Conservation (phyloP, 305 asterid genomes). For the Solanum chacoense region DNA sequence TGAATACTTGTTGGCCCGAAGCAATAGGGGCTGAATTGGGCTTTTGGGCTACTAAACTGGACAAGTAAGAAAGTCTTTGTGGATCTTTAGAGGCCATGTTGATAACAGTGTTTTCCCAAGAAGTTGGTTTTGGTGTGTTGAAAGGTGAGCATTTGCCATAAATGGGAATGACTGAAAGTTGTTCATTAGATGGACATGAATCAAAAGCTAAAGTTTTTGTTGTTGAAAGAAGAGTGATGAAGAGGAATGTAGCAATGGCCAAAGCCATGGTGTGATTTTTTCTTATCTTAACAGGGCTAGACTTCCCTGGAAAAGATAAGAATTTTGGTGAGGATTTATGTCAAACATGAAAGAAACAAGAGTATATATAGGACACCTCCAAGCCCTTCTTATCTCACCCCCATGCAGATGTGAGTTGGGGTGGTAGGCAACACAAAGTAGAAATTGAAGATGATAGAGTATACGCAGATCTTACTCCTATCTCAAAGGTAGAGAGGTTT, state of each 20-base stretch:
- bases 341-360: neutral
- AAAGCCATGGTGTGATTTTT: slow-evolving; percentile 19
- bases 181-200: slow-evolving; percentile 43
- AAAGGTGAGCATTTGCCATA: slow-evolving; percentile 87
- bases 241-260: slow-evolving; percentile 21
- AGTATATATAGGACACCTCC: neutral
- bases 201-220: slow-evolving; percentile 25
- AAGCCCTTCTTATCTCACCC: neutral
- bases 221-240: slow-evolving; percentile 32
- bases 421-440: neutral
- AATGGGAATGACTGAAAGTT: slow-evolving; percentile 59
- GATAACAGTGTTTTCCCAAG: slow-evolving; percentile 47
- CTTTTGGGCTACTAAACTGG: slow-evolving; percentile 46
- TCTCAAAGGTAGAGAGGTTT: neutral
- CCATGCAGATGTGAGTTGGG: neutral
- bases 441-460: neutral
- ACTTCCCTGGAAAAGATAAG: slow-evolving; percentile 15
- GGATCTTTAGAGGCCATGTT: slow-evolving; percentile 74
- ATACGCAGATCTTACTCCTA: neutral
- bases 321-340: slow-evolving; percentile 5
- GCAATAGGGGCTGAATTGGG: slow-evolving; percentile 52
- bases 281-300: neutral
- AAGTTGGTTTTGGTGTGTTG: slow-evolving; percentile 34
- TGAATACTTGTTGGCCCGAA: slow-evolving; percentile 54
- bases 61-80: slow-evolving; percentile 46